Evolutionary conservation across 306 rosid species (phyloP).

Genomic region (Boehmeria nivea): DNA sequence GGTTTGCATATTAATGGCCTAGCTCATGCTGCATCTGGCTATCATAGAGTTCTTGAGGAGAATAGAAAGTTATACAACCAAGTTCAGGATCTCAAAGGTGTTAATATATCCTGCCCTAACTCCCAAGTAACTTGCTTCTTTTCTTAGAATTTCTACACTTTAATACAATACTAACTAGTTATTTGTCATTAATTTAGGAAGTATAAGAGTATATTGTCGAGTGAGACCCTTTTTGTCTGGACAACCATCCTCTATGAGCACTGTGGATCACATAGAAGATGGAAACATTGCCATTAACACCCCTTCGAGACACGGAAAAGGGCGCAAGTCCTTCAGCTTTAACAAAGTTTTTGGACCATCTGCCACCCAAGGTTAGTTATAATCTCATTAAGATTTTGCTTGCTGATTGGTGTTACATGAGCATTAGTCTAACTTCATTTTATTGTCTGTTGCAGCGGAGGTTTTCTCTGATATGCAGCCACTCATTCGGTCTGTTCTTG

Average conservation of each 20-base stretch:
- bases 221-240: constrained; percentile 83
- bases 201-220: constrained; percentile 94
- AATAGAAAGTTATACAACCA: constrained; percentile 87
- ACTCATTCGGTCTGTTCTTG: constrained; percentile 79
- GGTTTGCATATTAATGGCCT: constrained; percentile 72
- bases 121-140: neutral
- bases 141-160: neutral
- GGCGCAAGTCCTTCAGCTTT: constrained; percentile 65
- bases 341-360: constrained; percentile 89
- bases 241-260: constrained; percentile 49
- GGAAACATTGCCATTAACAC: constrained; percentile 67
- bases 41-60: constrained; percentile 89
- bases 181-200: constrained; percentile 51
- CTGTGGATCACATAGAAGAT: constrained; percentile 74
- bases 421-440: neutral
- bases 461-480: constrained; percentile 90
- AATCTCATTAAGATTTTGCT: constrained; percentile 8
- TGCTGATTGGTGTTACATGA: constrained; percentile 12
- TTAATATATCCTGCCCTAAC: constrained; percentile 18
- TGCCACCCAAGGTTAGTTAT: constrained; percentile 69
- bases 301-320: constrained; percentile 77
- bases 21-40: constrained; percentile 93
- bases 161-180: constrained; percentile 2
- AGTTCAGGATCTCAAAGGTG: constrained; percentile 97
- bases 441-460: constrained; percentile 48